Base-by-base conservation (phyloP, 331 rosid genomes). In the Cydonia oblonga region DNA sequence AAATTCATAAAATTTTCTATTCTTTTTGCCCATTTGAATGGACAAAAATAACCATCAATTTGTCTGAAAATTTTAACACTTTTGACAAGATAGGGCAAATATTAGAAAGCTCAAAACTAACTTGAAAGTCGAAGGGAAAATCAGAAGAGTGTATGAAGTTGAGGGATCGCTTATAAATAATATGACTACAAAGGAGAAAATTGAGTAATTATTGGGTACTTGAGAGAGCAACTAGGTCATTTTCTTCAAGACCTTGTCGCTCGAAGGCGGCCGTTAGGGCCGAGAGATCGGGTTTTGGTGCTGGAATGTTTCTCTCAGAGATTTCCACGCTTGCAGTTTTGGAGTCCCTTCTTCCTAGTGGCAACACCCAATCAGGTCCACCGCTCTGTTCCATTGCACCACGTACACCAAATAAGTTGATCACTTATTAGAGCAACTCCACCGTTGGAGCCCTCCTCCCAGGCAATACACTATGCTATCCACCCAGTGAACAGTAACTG, bases 321-420 rank as follows among this genome's bases (percentile, higher is more conserved):
- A 80, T 0, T 76, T 84, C 14, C 85, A 26, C 30, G 63, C 90
- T 91, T 1, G 97, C 96, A 52, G 81, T 83, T 70, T 69, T 87
- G 18, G 97, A 87, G 87, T 91, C 97, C 76, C 88, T 87, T 62
- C 97, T 84, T 3, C 97, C 96, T 23, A 91, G 79, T 53, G 97
- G 97, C 22, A 91, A 85, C 77, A 78, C 89, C 97, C 97, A 91
- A 8, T 77, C 79, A n/a, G 96, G 97, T 63, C 97, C 97, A 44
- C 97, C 96, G 72, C 93, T 91, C 97, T 91, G 82, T 84, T 66
- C 77, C 66, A 65, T 23, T 68, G 61, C 71, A 68, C 58, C 40
- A 69, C 54, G 16, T 49, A 49, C n/a, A 38, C 4, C 20, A 24
- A 64, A 0, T 1, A 16, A 49, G 20, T 49, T 49, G 42, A 24